A percentile compares a stretch with the other conserved stretches of the same genome.
These are phyloP conservation scores for Oryza glumipatula DNA, from an alignment of 176 grass and related monocot genomes.

Conservation along the genomic window DNA sequence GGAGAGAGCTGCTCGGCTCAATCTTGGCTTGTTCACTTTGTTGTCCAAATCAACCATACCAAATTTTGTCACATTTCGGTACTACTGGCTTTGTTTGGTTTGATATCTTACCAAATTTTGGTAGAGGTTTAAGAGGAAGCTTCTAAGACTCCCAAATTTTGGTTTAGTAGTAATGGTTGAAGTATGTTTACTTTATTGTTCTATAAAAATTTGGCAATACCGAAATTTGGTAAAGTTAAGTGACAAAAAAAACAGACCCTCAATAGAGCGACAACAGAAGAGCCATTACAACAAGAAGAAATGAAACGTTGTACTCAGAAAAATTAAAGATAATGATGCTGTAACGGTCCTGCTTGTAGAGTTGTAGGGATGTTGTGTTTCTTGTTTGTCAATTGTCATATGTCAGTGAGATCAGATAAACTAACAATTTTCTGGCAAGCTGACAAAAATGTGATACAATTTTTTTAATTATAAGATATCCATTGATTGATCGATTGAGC, in stretches of 20 bases:
- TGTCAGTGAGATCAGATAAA: background rate
- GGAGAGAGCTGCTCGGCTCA: background rate
- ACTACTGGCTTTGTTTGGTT: too few species aligned
- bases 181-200: too few species aligned
- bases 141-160: too few species aligned
- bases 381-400: background rate
- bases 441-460: background rate
- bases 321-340: background rate
- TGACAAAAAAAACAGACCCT: too few species aligned
- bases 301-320: background rate
- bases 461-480: background rate
- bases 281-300: background rate
- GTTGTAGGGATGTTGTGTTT: background rate
- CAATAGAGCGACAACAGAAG: background rate
- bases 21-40: background rate
- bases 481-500: background rate
- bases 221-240: too few species aligned
- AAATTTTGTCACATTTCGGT: too few species aligned
- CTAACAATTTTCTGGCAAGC: background rate
- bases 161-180: too few species aligned
- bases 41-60: too few species aligned
- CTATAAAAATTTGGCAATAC: too few species aligned
- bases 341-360: background rate
- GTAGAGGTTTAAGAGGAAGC: too few species aligned
- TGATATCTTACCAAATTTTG: too few species aligned